These are phyloP conservation scores for Phlegmacium glaucopus DNA, from an alignment of 768 basidiomycete genomes.

Conservation along the genomic window DNA sequence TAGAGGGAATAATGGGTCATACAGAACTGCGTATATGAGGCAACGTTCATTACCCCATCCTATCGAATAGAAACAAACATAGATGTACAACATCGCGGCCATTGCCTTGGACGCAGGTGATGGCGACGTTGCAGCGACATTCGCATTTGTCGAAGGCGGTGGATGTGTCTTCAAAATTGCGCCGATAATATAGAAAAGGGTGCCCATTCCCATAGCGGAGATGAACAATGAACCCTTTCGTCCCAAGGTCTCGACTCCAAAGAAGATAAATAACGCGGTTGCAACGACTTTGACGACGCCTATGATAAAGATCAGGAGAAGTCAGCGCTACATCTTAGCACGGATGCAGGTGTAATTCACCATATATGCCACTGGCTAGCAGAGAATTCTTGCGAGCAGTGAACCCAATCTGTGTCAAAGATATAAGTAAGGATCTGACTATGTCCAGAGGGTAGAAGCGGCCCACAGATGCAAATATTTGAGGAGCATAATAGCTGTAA, in stretches of 20 bases:
- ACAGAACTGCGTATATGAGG: slow-evolving; percentile 10
- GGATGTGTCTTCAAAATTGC: slow-evolving; percentile 81
- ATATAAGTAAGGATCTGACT: slow-evolving; percentile 1
- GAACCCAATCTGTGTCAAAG: slow-evolving; percentile 55
- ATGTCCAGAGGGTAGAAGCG: background rate
- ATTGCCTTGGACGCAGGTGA: slow-evolving; percentile 69
- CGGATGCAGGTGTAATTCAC: slow-evolving; percentile 16
- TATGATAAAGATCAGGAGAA: background rate
- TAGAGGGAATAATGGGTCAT: slow-evolving; percentile 9
- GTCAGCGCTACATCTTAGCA: background rate
- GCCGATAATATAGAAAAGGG: slow-evolving; percentile 79
- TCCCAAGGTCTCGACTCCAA: slow-evolving; percentile 64
- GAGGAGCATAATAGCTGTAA: slow-evolving; percentile 64
- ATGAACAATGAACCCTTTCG: slow-evolving; percentile 69
- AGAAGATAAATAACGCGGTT: slow-evolving; percentile 62
- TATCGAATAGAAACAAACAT: slow-evolving; percentile 86
- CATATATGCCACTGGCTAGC: slow-evolving; percentile 71
- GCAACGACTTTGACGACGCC: slow-evolving; percentile 58
- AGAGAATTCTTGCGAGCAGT: slow-evolving; percentile 55
- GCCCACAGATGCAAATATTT: slow-evolving; percentile 61
- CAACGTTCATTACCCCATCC: slow-evolving; percentile 56
- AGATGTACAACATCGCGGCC: slow-evolving; percentile 86
- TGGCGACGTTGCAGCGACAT: slow-evolving; percentile 28
- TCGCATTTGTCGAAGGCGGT: slow-evolving; percentile 32
- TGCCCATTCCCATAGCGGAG: slow-evolving; percentile 77